Percentiles rank a stretch among this genome's conserved stretches.
Conservation (phyloP, 2,329 filamentous ascomycete species). For the Fusarium sp. region DNA sequence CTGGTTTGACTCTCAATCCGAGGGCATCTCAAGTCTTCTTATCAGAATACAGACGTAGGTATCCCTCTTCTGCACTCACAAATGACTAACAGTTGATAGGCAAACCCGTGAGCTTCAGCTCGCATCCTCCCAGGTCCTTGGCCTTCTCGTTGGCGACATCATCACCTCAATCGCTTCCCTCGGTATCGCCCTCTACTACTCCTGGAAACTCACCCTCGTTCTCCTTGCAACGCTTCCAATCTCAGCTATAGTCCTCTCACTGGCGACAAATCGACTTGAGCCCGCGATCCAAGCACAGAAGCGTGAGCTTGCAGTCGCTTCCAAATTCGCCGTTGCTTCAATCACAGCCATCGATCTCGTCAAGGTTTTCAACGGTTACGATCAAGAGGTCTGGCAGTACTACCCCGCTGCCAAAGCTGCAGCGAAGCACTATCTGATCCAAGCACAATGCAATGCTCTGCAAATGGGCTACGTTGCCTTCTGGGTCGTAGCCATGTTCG, state of each 20-base stretch:
- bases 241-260: constrained; percentile 67
- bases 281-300: constrained; percentile 76
- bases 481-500: constrained; percentile 81
- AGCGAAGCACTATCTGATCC: constrained; percentile 70
- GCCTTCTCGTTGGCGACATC: constrained; percentile 71
- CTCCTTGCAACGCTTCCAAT: constrained; percentile 79
- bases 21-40: constrained; percentile 78
- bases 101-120: constrained; percentile 85
- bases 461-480: constrained; percentile 81
- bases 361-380: constrained; percentile 84
- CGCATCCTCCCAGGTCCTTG: constrained; percentile 82
- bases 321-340: constrained; percentile 76
- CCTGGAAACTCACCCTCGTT: constrained; percentile 86
- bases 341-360: constrained; percentile 83
- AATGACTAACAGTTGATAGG: constrained; percentile 55
- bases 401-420: constrained; percentile 65
- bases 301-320: constrained; percentile 72
- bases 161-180: constrained; percentile 75
- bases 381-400: constrained; percentile 76
- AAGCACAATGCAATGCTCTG: constrained; percentile 74
- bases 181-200: constrained; percentile 78
- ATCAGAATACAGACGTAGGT: constrained; percentile 78
- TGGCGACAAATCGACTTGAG: constrained; percentile 70
- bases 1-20: constrained; percentile 82
- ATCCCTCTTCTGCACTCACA: fast-evolving